A percentile compares a stretch with the other conserved stretches of the same genome.
Evolutionary conservation across 257 asterid species (phyloP).

Genomic region (Salvia hispanica): DNA sequence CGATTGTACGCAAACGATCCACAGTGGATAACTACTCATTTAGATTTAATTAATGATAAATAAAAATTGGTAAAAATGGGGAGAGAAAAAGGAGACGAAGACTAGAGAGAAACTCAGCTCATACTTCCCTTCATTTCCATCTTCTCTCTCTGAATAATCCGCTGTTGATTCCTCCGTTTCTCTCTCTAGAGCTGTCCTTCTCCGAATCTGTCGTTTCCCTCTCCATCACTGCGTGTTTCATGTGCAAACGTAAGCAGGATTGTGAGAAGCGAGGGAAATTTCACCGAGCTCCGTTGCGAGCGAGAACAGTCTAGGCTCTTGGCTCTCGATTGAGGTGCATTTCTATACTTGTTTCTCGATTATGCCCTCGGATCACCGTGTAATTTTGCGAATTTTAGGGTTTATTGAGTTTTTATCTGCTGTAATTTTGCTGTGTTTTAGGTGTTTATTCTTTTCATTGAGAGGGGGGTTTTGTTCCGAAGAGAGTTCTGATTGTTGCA

Average conservation of each 20-base stretch:
- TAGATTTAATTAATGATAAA: neutral
- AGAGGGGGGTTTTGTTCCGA: neutral
- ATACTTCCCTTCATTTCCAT: slow-evolving; percentile 24
- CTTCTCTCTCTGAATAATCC: slow-evolving; percentile 24
- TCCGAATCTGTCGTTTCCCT: slow-evolving; percentile 30
- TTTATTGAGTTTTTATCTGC: neutral
- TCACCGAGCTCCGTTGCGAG: slow-evolving; percentile 18
- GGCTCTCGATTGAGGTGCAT: slow-evolving; percentile 56
- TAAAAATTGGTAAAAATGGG: neutral
- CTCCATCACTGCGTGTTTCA: slow-evolving; percentile 15
- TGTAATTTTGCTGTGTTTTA: neutral
- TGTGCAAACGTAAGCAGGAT: slow-evolving; percentile 29
- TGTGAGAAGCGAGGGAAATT: slow-evolving; percentile 26
- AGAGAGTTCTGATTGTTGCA: neutral
- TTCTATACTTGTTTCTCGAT: slow-evolving; percentile 28
- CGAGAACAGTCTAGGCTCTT: slow-evolving; percentile 38
- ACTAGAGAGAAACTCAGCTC: slow-evolving; percentile 26
- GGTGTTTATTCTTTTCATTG: neutral
- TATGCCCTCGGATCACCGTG: slow-evolving; percentile 32
- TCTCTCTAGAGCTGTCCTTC: slow-evolving; percentile 33
- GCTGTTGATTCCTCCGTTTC: slow-evolving; percentile 10
- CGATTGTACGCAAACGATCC: neutral
- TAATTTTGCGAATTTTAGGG: slow-evolving; percentile 21
- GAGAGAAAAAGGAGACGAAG: slow-evolving; percentile 30
- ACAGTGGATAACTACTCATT: neutral